phyloP scores from a whole-genome alignment of 352 stramenopile genomes.

The Globisporangium alternatum region DNA sequence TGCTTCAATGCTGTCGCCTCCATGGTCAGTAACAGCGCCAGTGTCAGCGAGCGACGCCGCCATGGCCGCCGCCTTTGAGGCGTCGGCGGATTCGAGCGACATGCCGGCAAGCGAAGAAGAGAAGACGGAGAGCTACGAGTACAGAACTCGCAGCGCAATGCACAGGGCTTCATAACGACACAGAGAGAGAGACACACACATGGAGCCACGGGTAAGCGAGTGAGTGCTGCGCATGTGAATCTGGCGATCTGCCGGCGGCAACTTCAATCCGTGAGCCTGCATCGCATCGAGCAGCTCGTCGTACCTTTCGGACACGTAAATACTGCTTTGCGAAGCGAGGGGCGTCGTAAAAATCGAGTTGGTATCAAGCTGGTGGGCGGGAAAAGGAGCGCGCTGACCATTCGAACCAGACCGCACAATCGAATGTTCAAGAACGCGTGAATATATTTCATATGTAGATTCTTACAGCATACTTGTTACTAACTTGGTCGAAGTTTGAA shows the following conservation, averaged over 20 bases:
- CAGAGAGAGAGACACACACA: neutral
- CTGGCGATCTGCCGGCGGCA: neutral
- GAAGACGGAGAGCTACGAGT: neutral
- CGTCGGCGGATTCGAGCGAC: neutral
- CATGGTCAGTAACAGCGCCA: neutral
- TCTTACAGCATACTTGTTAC: neutral
- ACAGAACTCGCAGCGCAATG: neutral
- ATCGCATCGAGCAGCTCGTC: neutral
- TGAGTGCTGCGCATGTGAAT: neutral
- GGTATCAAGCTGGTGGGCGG: neutral
- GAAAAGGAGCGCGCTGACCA: neutral
- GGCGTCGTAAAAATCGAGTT: conserved; percentile 6
- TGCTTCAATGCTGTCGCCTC: neutral
- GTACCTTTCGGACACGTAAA: conserved; percentile 11
- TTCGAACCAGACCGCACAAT: neutral
- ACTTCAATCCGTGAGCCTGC: conserved; percentile 1
- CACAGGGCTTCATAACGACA: neutral
- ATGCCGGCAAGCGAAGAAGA: neutral
- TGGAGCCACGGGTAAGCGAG: neutral
- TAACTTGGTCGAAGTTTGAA: neutral
- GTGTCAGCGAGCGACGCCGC: neutral
- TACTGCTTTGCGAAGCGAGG: conserved; percentile 3
- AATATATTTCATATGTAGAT: neutral
- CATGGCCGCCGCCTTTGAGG: neutral
- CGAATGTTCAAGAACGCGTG: neutral